These are phyloP conservation scores for Gloeopeniophorella convolvens DNA, from an alignment of 768 basidiomycete genomes.

Conservation along the genomic window DNA sequence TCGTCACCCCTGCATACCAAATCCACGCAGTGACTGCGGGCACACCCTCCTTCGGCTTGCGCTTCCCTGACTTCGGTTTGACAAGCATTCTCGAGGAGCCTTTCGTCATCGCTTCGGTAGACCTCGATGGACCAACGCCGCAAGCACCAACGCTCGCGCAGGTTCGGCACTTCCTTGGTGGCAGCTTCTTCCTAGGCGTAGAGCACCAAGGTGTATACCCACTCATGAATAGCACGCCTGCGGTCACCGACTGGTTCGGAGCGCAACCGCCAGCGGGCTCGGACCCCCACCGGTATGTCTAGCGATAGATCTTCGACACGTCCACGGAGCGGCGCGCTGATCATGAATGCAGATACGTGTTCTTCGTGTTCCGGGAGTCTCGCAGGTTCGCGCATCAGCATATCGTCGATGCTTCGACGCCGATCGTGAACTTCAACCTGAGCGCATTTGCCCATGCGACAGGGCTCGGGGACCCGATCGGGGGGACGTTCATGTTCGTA, in stretches of 20 bases:
- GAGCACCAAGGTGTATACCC: neutral
- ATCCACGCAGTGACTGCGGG: too few relatives aligned
- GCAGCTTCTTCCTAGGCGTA: too few relatives aligned
- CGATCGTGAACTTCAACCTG: slow-evolving; percentile 32
- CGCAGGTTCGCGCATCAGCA: slow-evolving; percentile 35
- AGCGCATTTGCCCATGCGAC: slow-evolving; percentile 36
- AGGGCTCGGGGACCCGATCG: slow-evolving; percentile 40
- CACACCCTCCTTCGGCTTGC: neutral
- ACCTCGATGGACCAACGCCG: slow-evolving; percentile 8
- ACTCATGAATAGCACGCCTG: slow-evolving; percentile 36
- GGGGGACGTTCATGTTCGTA: slow-evolving; percentile 44
- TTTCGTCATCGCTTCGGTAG: slow-evolving; percentile 9
- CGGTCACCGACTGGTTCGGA: slow-evolving; percentile 35
- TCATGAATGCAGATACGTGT: slow-evolving; percentile 34
- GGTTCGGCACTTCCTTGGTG: slow-evolving; percentile 10
- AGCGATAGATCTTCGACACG: too few relatives aligned
- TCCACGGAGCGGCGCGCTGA: too few relatives aligned
- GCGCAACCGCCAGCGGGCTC: slow-evolving; percentile 39
- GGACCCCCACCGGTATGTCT: slow-evolving; percentile 36
- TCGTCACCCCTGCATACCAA: too few relatives aligned
- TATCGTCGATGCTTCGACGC: slow-evolving; percentile 3
- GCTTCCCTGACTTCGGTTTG: neutral
- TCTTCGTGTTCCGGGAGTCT: slow-evolving; percentile 42
- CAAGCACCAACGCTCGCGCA: neutral
- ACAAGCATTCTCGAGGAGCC: neutral